A percentile compares a stretch with the other conserved stretches of the same genome.
phyloP scores from a whole-genome alignment of 1,284 basidiomycete species.

The Irpex lacteus region DNA sequence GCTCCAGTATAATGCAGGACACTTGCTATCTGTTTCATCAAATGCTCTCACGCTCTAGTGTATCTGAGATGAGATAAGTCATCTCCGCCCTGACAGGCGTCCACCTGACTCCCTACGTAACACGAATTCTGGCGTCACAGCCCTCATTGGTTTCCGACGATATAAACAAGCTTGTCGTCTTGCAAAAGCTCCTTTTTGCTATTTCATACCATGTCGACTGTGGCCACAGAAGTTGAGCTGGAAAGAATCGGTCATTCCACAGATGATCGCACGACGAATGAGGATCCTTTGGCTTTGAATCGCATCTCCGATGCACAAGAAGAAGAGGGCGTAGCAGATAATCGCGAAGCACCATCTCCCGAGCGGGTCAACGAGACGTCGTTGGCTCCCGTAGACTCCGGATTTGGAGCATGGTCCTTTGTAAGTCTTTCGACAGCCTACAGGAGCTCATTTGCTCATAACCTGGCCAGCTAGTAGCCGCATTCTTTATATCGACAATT shows the following conservation, averaged over 20 bases:
- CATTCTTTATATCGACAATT: constrained; percentile 34
- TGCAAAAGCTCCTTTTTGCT: too few species aligned
- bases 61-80: not conserved
- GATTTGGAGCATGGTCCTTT: constrained; percentile 33
- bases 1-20: too few species aligned
- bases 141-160: not conserved
- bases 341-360: not conserved
- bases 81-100: not conserved
- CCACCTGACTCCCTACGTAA: not conserved
- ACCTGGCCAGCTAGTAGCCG: constrained; percentile 26
- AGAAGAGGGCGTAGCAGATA: not conserved
- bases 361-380: constrained; percentile 18
- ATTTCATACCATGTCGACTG: too few species aligned
- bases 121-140: not conserved
- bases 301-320: too few species aligned
- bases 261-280: too few species aligned
- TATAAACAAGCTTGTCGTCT: not conserved
- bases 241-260: not conserved
- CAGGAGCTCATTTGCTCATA: too few species aligned
- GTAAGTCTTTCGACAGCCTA: constrained; percentile 17
- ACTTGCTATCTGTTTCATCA: not conserved
- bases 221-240: not conserved
- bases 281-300: too few species aligned
- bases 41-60: not conserved
- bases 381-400: constrained; percentile 31